A percentile compares a stretch with the other conserved stretches of the same genome.
Evolutionary conservation across 1,284 basidiomycete species (phyloP).

Genomic region (Hypsizygus ulmarius): DNA sequence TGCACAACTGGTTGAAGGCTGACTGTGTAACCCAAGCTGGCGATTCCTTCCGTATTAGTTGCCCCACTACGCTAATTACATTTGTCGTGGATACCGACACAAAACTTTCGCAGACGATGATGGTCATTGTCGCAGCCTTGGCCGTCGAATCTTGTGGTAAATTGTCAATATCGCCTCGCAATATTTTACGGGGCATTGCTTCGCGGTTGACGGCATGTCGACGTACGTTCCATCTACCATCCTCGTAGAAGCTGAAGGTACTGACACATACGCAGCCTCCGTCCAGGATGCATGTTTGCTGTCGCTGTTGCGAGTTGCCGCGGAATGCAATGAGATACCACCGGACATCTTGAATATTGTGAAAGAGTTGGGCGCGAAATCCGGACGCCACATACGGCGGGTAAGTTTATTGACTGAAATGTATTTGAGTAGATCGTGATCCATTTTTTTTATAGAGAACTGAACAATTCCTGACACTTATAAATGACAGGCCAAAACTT

Average conservation of each 20-base stretch:
- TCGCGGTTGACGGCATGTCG: constrained; percentile 41
- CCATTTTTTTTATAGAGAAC: constrained; percentile 49
- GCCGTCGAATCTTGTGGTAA: constrained; percentile 56
- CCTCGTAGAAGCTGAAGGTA: background rate
- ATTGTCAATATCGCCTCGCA: constrained; percentile 47
- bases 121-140: constrained; percentile 63
- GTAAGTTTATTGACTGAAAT: constrained; percentile 33
- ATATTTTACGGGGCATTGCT: constrained; percentile 52
- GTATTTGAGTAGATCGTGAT: constrained; percentile 8
- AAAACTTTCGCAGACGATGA: constrained; percentile 51
- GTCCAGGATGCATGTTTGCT: constrained; percentile 70
- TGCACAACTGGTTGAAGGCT: constrained; percentile 1
- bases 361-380: constrained; percentile 38
- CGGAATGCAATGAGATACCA: constrained; percentile 55
- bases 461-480: constrained; percentile 56
- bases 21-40: constrained; percentile 33
- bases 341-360: constrained; percentile 42
- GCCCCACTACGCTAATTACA: constrained; percentile 49
- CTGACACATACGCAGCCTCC: constrained; percentile 40
- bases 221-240: constrained; percentile 40
- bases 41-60: constrained; percentile 44
- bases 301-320: constrained; percentile 62
- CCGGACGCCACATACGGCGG: constrained; percentile 52
- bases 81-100: constrained; percentile 43
- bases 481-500: constrained; percentile 42